Evolutionary conservation across 352 stramenopile genomes (phyloP).

Genomic region (Globisporangium acanthophoron): DNA sequence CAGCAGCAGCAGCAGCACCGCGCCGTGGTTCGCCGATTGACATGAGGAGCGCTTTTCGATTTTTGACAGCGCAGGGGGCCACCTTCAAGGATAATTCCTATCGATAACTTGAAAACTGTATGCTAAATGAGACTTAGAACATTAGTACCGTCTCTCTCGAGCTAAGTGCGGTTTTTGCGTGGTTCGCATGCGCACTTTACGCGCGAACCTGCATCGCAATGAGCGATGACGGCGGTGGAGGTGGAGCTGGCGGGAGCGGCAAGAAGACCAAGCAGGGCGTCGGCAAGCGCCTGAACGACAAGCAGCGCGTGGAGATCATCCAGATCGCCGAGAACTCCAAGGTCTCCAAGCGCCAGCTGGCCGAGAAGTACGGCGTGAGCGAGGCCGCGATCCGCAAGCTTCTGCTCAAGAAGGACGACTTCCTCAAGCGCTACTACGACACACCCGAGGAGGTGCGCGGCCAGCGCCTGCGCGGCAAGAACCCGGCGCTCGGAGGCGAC

Average conservation of each 20-base stretch:
- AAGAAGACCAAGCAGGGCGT: constrained; percentile 67
- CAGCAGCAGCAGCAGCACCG: too few relatives aligned
- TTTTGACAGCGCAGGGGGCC: too few relatives aligned
- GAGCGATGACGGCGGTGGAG: constrained; percentile 14
- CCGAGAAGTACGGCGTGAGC: constrained; percentile 72
- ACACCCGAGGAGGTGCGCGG: constrained; percentile 71
- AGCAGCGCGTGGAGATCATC: constrained; percentile 81
- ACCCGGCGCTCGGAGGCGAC: constrained; percentile 13
- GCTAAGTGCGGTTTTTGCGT: too few relatives aligned
- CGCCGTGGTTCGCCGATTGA: too few relatives aligned
- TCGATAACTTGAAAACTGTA: too few relatives aligned
- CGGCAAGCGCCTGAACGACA: constrained; percentile 75
- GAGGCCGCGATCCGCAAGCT: constrained; percentile 79
- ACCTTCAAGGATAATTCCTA: too few relatives aligned
- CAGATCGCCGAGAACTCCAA: constrained; percentile 74
- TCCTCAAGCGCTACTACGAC: constrained; percentile 76
- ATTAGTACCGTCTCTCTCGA: too few relatives aligned
- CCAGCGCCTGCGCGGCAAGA: constrained; percentile 65
- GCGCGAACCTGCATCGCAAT: not conserved
- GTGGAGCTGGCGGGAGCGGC: constrained; percentile 9
- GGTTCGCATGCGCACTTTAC: too few relatives aligned
- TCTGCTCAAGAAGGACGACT: constrained; percentile 76
- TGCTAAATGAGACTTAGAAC: too few relatives aligned
- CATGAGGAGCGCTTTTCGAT: too few relatives aligned
- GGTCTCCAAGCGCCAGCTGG: constrained; percentile 73